Conservation (phyloP, 1,284 basidiomycete species). For the Ceratobasidium sp. region DNA sequence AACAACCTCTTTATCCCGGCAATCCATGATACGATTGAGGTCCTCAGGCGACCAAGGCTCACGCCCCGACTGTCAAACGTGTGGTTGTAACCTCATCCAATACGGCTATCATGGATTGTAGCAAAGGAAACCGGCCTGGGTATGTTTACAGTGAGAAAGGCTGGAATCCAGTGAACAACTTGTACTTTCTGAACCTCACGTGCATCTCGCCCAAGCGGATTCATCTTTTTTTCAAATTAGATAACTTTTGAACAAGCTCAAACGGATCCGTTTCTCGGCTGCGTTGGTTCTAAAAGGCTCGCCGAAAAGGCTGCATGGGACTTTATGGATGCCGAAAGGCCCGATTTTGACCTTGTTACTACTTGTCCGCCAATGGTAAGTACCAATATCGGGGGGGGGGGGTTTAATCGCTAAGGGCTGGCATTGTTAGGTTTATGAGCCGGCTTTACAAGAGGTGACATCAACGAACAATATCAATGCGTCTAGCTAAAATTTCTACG, state of each 20-base stretch:
- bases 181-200: too few species aligned
- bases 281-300: constrained; percentile 54
- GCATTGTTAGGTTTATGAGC: constrained; percentile 23
- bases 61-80: constrained; percentile 55
- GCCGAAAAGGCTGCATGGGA: constrained; percentile 52
- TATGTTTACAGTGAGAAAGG: constrained; percentile 53
- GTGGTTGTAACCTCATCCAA: constrained; percentile 62
- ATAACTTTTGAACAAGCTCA: constrained; percentile 39
- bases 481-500: background rate
- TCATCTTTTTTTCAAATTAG: too few species aligned
- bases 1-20: constrained; percentile 60
- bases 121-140: constrained; percentile 48
- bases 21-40: constrained; percentile 60
- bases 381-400: too few species aligned
- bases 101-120: constrained; percentile 53
- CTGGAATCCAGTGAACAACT: constrained; percentile 57
- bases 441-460: constrained; percentile 29
- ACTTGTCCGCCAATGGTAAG: constrained; percentile 47
- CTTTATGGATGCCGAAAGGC: constrained; percentile 47
- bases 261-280: constrained; percentile 47
- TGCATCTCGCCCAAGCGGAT: too few species aligned
- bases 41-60: constrained; percentile 57
- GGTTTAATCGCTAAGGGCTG: too few species aligned
- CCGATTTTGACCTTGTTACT: constrained; percentile 47
- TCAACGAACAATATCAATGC: constrained; percentile 9